Evolutionary conservation across 2,329 filamentous ascomycete genomes (phyloP).

Genomic region (Trichoderma endophyticum): DNA sequence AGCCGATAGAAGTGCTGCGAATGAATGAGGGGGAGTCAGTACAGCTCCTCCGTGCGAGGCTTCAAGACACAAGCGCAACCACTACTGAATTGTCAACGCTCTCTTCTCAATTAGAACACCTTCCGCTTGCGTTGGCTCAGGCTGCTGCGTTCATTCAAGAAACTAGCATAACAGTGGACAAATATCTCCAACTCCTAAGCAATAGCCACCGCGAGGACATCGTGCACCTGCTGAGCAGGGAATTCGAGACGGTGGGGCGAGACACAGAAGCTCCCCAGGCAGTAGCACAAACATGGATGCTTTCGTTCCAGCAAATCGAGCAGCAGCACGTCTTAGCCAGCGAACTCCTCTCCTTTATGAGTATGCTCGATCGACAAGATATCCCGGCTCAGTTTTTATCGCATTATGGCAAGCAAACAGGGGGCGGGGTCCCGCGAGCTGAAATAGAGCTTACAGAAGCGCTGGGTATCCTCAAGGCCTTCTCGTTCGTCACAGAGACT

Average conservation of each 20-base stretch:
- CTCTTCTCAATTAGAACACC: not conserved
- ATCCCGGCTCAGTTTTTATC: constrained; percentile 29
- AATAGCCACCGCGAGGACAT: not conserved
- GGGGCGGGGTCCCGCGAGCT: not conserved
- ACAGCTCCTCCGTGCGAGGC: not conserved
- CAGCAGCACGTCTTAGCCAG: constrained; percentile 25
- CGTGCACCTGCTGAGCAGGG: not conserved
- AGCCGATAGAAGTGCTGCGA: constrained; percentile 28
- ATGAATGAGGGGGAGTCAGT: constrained; percentile 29
- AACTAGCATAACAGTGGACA: not conserved
- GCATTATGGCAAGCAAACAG: not conserved
- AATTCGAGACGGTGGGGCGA: not conserved
- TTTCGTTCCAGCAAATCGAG: constrained; percentile 33
- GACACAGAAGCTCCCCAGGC: not conserved
- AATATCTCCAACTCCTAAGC: not conserved
- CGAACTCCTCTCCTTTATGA: constrained; percentile 32
- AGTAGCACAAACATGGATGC: not conserved
- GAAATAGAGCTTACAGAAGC: not conserved
- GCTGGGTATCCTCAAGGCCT: not conserved
- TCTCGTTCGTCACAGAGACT: not conserved
- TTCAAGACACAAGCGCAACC: not conserved
- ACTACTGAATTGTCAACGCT: not conserved
- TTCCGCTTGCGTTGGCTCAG: not conserved
- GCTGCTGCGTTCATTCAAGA: not conserved
- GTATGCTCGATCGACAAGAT: constrained; percentile 29